These are phyloP conservation scores for Whalleya microplaca DNA, from an alignment of 2,329 filamentous ascomycete genomes.

Conservation along the genomic window DNA sequence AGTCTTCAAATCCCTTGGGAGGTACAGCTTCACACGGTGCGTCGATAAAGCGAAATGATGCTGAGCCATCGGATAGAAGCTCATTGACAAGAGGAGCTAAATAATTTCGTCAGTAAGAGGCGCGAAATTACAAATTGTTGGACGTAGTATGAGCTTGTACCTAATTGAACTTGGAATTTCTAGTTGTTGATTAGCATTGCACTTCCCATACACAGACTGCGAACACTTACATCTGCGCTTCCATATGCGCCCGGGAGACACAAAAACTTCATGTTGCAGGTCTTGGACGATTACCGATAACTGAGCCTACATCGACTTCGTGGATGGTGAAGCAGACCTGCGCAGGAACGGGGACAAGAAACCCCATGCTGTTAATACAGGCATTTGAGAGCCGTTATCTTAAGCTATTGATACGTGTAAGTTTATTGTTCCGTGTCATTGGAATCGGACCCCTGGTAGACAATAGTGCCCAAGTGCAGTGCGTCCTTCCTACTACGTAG, in stretches of 20 bases:
- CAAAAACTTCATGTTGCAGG: constrained; percentile 55
- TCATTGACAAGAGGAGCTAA: constrained; percentile 54
- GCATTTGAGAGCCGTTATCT: constrained; percentile 2
- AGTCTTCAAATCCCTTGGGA: constrained; percentile 58
- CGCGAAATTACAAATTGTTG: constrained; percentile 1
- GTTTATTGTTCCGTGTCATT: constrained; percentile 23
- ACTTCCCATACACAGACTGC: constrained; percentile 5
- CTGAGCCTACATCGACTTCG: constrained; percentile 12
- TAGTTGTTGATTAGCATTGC: constrained; percentile 32
- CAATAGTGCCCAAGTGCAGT: not conserved
- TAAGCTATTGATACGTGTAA: constrained; percentile 16
- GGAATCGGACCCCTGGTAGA: constrained; percentile 16
- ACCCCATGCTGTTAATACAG: constrained; percentile 17
- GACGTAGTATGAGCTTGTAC: constrained; percentile 34
- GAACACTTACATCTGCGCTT: constrained; percentile 47
- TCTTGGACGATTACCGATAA: constrained; percentile 14
- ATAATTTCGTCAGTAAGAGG: constrained; percentile 17
- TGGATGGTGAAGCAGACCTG: constrained; percentile 4
- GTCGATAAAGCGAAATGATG: constrained; percentile 56
- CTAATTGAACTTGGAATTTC: constrained; percentile 61
- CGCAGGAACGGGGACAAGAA: constrained; percentile 6
- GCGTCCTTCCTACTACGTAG: not conserved
- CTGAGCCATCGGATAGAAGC: constrained; percentile 48
- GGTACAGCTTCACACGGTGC: constrained; percentile 54
- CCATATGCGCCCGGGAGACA: constrained; percentile 63